Base-by-base conservation (phyloP, 257 asterid genomes). In the Misopates orontium region DNA sequence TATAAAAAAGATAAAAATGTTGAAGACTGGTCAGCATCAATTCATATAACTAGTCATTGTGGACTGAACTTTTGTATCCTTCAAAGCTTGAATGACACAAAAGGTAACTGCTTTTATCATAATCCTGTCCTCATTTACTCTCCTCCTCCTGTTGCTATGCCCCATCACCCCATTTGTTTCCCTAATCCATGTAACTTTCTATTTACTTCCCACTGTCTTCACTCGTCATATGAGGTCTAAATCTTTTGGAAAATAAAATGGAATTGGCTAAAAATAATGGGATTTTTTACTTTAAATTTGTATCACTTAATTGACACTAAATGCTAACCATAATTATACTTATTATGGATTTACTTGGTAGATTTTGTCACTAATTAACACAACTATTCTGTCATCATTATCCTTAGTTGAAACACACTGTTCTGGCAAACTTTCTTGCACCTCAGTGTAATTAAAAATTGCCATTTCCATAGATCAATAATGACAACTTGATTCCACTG, bases 91-190 rank as follows among this genome's bases (percentile, higher is more conserved):
- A 62, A 62, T 49, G 69, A 65, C 83, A 80, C 79, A 73, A 73
- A 75, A 83, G 79, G 62, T 40, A 48, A 52, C 72, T 57, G 45
- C 83, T 82, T 82, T 82, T 65, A 62, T 69, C 75, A 62, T 69
- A 66, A 61, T 69, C 40, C 59, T 58, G 42, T 60, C 78, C 73
- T 41, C 62, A 71, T 74, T 80, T 42, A 49, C 65, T 40, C 22
- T 41, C 22, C 22, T 41, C 19, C 32, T 47, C 58, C 72, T 67
- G 71, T 39, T 19, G 6, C 32, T 15, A 16, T 17, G 32, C 48
- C 44, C 25, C 24, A 57, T 61, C 36, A 54, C 74, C 64, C 76
- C 47, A 17, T 50, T 53, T 51, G 28, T 19, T 61, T 53, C 31
- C 28, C n/a, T n/a, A n/a, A n/a, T n/a, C n/a, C n/a, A n/a, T n/a